phyloP scores from a whole-genome alignment of 2,329 filamentous ascomycete genomes.

The Pseudocercospora eumusae region DNA sequence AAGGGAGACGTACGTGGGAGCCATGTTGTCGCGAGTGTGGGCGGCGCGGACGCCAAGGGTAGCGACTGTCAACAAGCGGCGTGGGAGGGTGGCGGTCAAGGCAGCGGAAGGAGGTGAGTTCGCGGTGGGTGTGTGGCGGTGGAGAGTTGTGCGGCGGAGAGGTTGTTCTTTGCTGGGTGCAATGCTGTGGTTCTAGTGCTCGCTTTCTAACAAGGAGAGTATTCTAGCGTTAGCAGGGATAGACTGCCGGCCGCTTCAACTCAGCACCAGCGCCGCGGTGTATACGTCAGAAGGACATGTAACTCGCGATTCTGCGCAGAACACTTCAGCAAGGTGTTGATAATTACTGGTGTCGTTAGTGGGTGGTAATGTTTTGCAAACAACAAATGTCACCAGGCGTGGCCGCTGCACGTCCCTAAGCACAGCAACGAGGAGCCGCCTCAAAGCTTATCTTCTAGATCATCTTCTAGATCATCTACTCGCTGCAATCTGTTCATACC shows the following conservation, averaged over 20 bases:
- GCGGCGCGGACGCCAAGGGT: conserved; percentile 16
- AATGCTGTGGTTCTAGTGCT: background rate
- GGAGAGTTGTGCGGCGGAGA: background rate
- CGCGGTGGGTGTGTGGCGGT: background rate
- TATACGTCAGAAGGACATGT: background rate
- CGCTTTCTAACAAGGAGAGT: no score
- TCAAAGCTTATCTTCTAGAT: background rate
- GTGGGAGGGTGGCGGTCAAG: background rate
- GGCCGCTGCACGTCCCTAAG: background rate
- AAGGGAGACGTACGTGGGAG: conserved; percentile 19
- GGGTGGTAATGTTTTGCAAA: background rate
- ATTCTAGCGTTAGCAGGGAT: no score
- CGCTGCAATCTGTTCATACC: background rate
- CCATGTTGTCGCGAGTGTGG: conserved; percentile 13
- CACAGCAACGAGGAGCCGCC: conserved; percentile 1
- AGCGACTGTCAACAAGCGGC: conserved; percentile 14
- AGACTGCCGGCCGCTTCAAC: background rate
- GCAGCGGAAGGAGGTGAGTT: background rate
- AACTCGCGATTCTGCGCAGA: background rate
- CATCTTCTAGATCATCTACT: background rate
- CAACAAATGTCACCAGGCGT: no score
- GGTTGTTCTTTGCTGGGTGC: background rate
- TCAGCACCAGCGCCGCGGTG: background rate
- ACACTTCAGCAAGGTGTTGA: background rate
- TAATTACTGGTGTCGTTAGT: background rate